phyloP scores from a whole-genome alignment of 306 rosid genomes.

The Abrus pulchellus region DNA sequence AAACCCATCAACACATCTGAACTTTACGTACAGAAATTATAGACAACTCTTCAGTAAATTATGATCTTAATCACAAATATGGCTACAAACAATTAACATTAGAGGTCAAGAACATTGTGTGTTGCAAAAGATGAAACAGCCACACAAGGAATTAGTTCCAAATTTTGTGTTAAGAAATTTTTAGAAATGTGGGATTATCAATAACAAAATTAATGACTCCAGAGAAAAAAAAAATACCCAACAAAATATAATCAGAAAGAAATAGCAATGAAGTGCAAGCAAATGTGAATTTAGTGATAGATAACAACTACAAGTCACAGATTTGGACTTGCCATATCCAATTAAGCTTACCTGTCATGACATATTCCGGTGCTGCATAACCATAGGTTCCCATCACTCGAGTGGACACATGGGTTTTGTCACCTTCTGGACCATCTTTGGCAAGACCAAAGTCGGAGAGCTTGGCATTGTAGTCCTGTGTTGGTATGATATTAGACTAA shows the following conservation, averaged over 20 bases:
- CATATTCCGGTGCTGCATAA: constrained; percentile 98
- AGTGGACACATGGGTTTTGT: constrained; percentile 96
- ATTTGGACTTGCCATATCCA: constrained; percentile 24
- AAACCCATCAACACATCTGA: constrained; percentile 21
- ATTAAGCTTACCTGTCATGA: constrained; percentile 83
- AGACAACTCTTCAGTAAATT: not conserved
- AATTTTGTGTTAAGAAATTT: constrained; percentile 16
- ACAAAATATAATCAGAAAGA: not conserved
- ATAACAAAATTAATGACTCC: not conserved
- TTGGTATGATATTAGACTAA: constrained; percentile 49
- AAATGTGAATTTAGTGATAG: not conserved
- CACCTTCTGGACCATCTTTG: constrained; percentile 98
- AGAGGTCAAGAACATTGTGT: not conserved
- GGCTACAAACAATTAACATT: not conserved
- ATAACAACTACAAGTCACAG: not conserved
- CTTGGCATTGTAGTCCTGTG: constrained; percentile 95
- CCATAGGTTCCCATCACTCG: constrained; percentile 99
- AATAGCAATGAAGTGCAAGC: not conserved
- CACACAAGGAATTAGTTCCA: constrained; percentile 18
- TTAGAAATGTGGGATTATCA: not conserved
- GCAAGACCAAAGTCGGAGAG: constrained; percentile 99
- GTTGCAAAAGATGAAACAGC: not conserved
- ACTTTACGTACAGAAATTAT: not conserved
- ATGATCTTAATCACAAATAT: constrained; percentile 17
- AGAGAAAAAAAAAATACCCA: constrained; percentile 25